These are phyloP conservation scores for Lipomyces spencermartinsiae DNA, from an alignment of 805 yeast species.

Conservation along the genomic window DNA sequence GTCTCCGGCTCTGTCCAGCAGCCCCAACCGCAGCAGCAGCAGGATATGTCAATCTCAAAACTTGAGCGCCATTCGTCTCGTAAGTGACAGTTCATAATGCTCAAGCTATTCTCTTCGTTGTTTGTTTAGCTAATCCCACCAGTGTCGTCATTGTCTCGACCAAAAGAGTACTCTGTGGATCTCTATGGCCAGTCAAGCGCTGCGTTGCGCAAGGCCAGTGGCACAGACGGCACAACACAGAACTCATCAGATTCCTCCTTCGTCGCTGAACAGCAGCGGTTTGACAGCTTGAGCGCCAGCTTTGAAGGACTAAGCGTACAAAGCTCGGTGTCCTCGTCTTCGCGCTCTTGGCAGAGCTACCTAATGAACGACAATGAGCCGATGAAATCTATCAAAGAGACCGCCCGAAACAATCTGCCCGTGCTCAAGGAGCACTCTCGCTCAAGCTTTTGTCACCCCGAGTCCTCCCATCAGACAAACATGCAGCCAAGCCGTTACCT, in stretches of 20 bases:
- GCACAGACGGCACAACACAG: conserved; percentile 11
- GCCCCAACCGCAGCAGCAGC: conserved; percentile 2
- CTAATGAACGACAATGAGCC: conserved; percentile 2
- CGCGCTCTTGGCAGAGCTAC: conserved; percentile 26
- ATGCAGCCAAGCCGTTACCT: conserved; percentile 31
- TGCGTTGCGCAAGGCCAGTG: conserved; percentile 3
- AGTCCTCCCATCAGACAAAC: background rate
- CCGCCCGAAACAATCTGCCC: conserved; percentile 9
- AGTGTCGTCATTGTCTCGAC: background rate
- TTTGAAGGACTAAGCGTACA: conserved; percentile 27
- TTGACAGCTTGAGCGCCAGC: conserved; percentile 18
- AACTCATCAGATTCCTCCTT: conserved; percentile 23
- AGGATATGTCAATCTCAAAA: conserved; percentile 6
- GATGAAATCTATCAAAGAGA: conserved; percentile 4
- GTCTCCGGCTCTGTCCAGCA: conserved; percentile 6
- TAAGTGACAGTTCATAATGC: background rate
- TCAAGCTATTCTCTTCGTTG: background rate
- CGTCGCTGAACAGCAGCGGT: conserved; percentile 21
- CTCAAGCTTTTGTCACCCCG: conserved; percentile 13
- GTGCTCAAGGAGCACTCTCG: conserved; percentile 26
- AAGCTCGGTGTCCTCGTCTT: conserved; percentile 23
- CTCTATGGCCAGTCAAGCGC: background rate
- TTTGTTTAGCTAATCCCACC: background rate
- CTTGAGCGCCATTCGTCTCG: conserved; percentile 10
- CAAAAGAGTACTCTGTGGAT: background rate